These are phyloP conservation scores for Solanum peruvianum DNA, from an alignment of 257 asterid species.

Conservation along the genomic window DNA sequence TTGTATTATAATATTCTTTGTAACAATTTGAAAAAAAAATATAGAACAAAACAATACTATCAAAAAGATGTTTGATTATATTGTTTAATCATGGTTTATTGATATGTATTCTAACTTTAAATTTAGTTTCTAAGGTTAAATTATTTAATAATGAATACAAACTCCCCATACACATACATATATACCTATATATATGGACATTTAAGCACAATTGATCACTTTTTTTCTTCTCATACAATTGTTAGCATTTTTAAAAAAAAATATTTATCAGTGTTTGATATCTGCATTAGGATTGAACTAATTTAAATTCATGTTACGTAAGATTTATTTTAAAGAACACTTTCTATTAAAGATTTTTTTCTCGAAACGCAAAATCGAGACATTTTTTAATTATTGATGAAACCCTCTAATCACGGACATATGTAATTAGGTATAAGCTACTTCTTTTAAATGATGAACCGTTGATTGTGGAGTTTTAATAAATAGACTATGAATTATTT, in stretches of 20 bases:
- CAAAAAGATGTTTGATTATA: neutral
- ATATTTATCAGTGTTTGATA: neutral
- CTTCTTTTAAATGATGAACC: neutral
- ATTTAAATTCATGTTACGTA: neutral
- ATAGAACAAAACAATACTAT: neutral
- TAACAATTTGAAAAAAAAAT: neutral
- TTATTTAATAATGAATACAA: neutral
- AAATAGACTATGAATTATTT: neutral
- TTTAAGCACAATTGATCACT: neutral
- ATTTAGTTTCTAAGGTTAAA: neutral
- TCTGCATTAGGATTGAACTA: rapidly evolving
- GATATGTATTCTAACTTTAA: neutral
- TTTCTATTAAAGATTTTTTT: rapidly evolving
- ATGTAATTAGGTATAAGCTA: neutral
- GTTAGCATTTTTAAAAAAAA: rapidly evolving
- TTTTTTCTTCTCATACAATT: neutral
- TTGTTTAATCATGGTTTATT: neutral
- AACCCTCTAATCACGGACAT: neutral
- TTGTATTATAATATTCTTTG: neutral
- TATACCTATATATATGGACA: neutral
- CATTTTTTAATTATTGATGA: neutral
- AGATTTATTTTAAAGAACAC: rapidly evolving
- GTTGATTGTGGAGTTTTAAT: neutral
- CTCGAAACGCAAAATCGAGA: neutral
- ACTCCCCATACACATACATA: neutral